These are phyloP conservation scores for Bipolaris cookei DNA, from an alignment of 2,329 filamentous ascomycete genomes.

Conservation along the genomic window DNA sequence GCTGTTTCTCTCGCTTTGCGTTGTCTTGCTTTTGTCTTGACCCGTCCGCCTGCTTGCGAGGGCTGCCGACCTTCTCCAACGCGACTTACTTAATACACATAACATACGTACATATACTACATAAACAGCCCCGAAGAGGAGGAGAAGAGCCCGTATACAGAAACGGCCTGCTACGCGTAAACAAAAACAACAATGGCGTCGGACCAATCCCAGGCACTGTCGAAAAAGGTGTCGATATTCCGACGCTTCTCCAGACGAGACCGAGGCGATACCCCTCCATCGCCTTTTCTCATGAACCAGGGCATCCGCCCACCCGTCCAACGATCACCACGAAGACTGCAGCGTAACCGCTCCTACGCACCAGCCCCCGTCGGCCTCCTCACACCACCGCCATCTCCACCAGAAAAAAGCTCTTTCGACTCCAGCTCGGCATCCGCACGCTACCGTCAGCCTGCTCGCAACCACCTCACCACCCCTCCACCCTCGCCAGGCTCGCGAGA, in stretches of 20 bases:
- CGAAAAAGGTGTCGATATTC: slow-evolving; percentile 28
- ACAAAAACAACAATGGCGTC: slow-evolving; percentile 23
- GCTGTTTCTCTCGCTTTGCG: slow-evolving; percentile 1
- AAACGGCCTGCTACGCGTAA: background rate
- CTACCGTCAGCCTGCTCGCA: slow-evolving; percentile 1
- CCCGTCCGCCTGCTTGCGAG: background rate
- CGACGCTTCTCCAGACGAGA: slow-evolving; percentile 26
- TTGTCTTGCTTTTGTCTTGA: background rate
- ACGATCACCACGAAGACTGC: slow-evolving; percentile 6
- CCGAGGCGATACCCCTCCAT: slow-evolving; percentile 12
- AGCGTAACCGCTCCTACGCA: slow-evolving; percentile 6
- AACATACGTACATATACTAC: too few species aligned
- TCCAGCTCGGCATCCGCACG: slow-evolving; percentile 7
- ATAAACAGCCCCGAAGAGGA: background rate
- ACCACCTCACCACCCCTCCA: slow-evolving; percentile 1
- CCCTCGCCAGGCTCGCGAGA: slow-evolving; percentile 9
- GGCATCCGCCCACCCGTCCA: background rate
- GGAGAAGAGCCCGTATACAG: background rate
- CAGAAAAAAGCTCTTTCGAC: slow-evolving; percentile 9
- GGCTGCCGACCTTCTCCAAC: too few species aligned
- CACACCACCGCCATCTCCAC: slow-evolving; percentile 19
- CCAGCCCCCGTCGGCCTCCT: slow-evolving; percentile 14
- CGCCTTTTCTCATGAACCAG: slow-evolving; percentile 11
- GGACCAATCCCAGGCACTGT: slow-evolving; percentile 19
- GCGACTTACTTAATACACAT: too few species aligned